These are phyloP conservation scores for Fusarium pininemorale DNA, from an alignment of 2,329 filamentous ascomycete species.

Conservation along the genomic window DNA sequence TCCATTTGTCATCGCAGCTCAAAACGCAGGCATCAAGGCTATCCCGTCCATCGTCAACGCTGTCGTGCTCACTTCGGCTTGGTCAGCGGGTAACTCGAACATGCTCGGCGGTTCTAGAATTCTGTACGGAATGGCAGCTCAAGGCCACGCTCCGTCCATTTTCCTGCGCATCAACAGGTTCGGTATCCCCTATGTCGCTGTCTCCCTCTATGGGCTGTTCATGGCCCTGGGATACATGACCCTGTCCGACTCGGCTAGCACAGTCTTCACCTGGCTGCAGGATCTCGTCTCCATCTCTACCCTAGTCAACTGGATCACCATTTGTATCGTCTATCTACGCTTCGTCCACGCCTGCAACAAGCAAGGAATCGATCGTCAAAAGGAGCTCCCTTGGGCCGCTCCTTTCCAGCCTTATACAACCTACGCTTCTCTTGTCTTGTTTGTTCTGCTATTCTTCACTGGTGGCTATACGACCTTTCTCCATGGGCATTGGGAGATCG, in stretches of 20 bases:
- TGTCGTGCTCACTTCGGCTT: conserved; percentile 3
- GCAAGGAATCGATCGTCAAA: neutral
- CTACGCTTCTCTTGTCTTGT: neutral
- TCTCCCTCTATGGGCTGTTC: neutral
- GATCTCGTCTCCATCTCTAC: neutral
- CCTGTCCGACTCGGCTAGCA: neutral
- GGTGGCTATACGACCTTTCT: neutral
- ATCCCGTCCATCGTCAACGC: conserved; percentile 1
- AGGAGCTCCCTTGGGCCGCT: neutral
- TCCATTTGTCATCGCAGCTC: neutral
- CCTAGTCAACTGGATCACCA: neutral
- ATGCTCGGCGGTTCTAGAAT: neutral
- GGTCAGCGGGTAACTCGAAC: neutral
- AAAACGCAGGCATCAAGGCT: neutral
- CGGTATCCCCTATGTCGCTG: neutral
- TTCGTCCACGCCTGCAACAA: neutral
- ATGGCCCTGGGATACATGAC: conserved; percentile 7
- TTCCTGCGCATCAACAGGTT: conserved; percentile 4
- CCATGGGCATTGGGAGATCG: neutral
- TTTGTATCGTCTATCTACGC: neutral
- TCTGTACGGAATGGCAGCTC: neutral
- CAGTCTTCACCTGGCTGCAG: conserved; percentile 7
- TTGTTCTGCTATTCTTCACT: neutral
- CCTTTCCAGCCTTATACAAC: neutral
- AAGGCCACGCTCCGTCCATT: neutral